Conservation (phyloP, 768 basidiomycete genomes). For the Suillus paluster region DNA sequence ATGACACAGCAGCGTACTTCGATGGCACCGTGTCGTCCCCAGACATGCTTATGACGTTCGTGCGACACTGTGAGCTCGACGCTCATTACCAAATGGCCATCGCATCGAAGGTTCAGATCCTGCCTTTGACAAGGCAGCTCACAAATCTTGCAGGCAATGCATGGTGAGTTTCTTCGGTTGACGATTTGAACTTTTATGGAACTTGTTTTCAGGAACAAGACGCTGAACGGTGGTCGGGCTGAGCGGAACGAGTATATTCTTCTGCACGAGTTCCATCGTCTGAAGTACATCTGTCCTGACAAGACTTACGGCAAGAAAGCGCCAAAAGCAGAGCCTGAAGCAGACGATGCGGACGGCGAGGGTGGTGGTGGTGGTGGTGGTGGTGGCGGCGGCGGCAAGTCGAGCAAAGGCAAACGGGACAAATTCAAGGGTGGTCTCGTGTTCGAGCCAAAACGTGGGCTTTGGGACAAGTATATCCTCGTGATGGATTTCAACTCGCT, state of each 20-base stretch:
- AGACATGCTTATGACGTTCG: conserved; percentile 81
- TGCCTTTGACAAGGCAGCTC: conserved; percentile 90
- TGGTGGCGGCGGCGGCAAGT: conserved; percentile 45
- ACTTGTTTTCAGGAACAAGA: conserved; percentile 78
- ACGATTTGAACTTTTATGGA: neutral
- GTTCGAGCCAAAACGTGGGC: conserved; percentile 92
- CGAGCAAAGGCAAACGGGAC: conserved; percentile 75
- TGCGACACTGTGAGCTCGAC: conserved; percentile 93
- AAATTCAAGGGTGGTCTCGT: conserved; percentile 99
- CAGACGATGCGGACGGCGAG: conserved; percentile 59
- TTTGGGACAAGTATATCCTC: conserved; percentile 96
- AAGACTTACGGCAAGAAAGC: conserved; percentile 85
- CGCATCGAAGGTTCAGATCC: conserved; percentile 88
- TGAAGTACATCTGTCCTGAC: conserved; percentile 97
- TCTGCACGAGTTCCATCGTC: conserved; percentile 94
- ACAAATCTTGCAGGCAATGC: conserved; percentile 97
- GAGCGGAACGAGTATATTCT: conserved; percentile 99
- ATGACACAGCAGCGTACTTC: conserved; percentile 90
- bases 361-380: conserved; percentile 39
- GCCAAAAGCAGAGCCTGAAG: conserved; percentile 51
- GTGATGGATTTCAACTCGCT: conserved; percentile 99
- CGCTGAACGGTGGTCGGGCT: conserved; percentile 94
- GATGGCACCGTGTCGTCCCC: conserved; percentile 81
- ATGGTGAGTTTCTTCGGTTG: conserved; percentile 59
- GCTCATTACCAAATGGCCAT: conserved; percentile 98